These are phyloP conservation scores for Thelonectria discophora DNA, from an alignment of 2,329 filamentous ascomycete genomes.

Conservation along the genomic window DNA sequence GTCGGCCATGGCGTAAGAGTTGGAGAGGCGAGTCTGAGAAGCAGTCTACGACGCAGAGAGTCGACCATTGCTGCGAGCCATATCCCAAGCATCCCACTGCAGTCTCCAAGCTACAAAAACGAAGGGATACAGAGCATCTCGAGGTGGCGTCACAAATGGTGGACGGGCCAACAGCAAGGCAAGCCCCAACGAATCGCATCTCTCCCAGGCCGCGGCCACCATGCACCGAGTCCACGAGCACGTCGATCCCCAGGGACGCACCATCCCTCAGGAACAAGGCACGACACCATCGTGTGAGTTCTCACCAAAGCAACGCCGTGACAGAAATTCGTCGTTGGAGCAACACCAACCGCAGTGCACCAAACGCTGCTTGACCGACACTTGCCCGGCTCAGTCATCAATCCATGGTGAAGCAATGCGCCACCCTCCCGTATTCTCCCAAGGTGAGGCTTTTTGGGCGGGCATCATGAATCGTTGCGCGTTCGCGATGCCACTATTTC, in stretches of 20 bases:
- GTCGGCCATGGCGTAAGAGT: background rate
- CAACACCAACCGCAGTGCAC: no score
- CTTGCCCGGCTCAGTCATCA: slow-evolving; percentile 8
- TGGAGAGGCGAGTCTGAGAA: background rate
- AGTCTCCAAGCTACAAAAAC: background rate
- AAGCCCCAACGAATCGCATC: slow-evolving; percentile 21
- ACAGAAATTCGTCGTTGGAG: background rate
- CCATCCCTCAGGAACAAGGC: slow-evolving; percentile 11
- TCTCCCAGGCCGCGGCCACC: background rate
- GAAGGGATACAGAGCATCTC: slow-evolving; percentile 4
- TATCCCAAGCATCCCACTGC: background rate
- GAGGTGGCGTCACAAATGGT: slow-evolving; percentile 4
- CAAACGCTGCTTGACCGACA: slow-evolving; percentile 13
- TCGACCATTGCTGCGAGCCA: background rate
- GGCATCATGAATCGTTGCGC: slow-evolving; percentile 9
- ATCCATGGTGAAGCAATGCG: slow-evolving; percentile 12
- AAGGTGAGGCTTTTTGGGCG: slow-evolving; percentile 18
- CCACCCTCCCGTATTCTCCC: slow-evolving; percentile 12
- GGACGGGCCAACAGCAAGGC: slow-evolving; percentile 8
- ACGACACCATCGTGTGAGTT: background rate
- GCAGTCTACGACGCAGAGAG: background rate
- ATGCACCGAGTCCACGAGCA: slow-evolving; percentile 16
- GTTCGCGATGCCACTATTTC: slow-evolving; percentile 16
- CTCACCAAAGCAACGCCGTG: background rate
- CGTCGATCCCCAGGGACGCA: background rate